Evolutionary conservation across 2,329 filamentous ascomycete species (phyloP).

Genomic region (Fusarium aywerte): DNA sequence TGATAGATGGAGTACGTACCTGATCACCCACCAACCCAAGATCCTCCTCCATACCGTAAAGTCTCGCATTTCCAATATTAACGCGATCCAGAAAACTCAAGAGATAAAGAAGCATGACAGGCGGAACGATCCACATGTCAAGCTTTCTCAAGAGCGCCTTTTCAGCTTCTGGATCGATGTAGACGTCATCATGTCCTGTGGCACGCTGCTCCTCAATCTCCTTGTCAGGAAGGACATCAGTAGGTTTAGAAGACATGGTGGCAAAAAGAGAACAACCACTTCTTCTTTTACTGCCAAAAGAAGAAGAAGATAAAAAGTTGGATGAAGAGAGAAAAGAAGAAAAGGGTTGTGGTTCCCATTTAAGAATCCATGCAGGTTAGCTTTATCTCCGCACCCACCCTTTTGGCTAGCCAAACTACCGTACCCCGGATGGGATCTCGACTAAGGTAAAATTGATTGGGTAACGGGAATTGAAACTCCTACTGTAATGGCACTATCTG

Average conservation of each 20-base stretch:
- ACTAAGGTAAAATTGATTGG: slow-evolving; percentile 12
- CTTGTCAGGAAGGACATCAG: slow-evolving; percentile 22
- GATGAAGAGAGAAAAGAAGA: background rate
- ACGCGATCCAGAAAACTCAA: slow-evolving; percentile 48
- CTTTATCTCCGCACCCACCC: slow-evolving; percentile 37
- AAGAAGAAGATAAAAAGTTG: background rate
- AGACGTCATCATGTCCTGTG: slow-evolving; percentile 33
- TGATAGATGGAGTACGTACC: background rate
- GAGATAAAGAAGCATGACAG: slow-evolving; percentile 70
- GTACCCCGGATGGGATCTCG: slow-evolving; percentile 25
- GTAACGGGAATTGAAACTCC: slow-evolving; percentile 4
- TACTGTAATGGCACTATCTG: background rate
- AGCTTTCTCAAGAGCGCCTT: slow-evolving; percentile 66
- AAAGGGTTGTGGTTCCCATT: slow-evolving; percentile 18
- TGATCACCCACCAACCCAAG: slow-evolving; percentile 63
- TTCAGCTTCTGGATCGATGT: slow-evolving; percentile 48
- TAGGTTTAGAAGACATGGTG: slow-evolving; percentile 34
- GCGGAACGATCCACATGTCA: slow-evolving; percentile 70
- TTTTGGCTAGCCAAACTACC: slow-evolving; percentile 7
- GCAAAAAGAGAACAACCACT: background rate
- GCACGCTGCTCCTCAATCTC: slow-evolving; percentile 38
- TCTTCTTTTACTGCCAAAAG: background rate
- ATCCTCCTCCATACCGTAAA: slow-evolving; percentile 71
- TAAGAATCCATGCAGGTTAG: slow-evolving; percentile 14
- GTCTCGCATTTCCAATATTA: slow-evolving; percentile 67